Base-by-base conservation (phyloP, 768 basidiomycete genomes). In the Leccinum longicurvipes region DNA sequence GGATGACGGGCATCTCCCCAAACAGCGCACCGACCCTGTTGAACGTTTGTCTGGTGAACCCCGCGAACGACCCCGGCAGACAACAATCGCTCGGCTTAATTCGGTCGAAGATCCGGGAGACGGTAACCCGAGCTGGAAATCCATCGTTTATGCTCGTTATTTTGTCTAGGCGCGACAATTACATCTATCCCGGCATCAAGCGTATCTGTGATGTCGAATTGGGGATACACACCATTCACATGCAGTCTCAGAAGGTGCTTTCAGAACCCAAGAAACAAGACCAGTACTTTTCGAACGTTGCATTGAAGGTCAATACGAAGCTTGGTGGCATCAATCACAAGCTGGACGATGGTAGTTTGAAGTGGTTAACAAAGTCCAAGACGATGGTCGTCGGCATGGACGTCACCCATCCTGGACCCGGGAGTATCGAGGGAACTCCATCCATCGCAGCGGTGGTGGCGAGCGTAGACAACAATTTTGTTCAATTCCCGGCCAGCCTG, bases 301-400 rank as follows among this genome's bases (percentile, higher is more conserved):
- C 87, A 0, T 71, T 93, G 53, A 93, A 93, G 63, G 79, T 90
- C 8, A 93, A 93, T 62, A 83, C 84, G 31, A 93, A 93, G 70
- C 82, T 92, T 1, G 89, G 89, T 5, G 91, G 91, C 0, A 73
- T 86, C 21, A 93, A 93, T 60, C 91, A 93, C 69, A 80, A 81
- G 81, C 72, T 91, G 10, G 85, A 86, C 31, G 66, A 74, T 0
- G 62, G 56, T 1, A 79, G 82, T 1, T 82, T 86, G 78, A 62
- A 57, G 34, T 92, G 89, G 89, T 71, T 92, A 47, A 81, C 68
- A 1, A 80, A 80, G 68, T 76, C 78, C 60, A 79, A 78, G 51
- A 92, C 91, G 10, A 93, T 93, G 86, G 73, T 93, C 65, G 84
- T 93, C 3, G 91, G 91, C 0, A 89, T 91, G 59, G 90, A 93